phyloP scores from a whole-genome alignment of 495 filamentous ascomycete genomes.

The Eremomyces bilateralis region DNA sequence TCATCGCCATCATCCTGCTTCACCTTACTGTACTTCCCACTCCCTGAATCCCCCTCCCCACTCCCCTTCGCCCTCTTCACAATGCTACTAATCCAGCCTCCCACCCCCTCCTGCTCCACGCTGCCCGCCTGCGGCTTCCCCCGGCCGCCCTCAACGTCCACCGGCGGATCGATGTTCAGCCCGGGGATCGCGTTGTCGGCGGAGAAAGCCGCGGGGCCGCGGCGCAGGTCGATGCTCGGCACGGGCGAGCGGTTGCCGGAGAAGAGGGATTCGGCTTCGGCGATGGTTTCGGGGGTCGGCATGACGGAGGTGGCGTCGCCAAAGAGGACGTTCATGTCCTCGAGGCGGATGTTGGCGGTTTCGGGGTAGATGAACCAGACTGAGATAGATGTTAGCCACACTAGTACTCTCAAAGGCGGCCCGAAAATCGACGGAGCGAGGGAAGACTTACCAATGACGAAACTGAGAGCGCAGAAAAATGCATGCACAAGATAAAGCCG shows the following conservation, averaged over 20 bases:
- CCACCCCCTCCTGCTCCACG: constrained; percentile 30
- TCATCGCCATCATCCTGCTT: constrained; percentile 37
- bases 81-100: constrained; percentile 50
- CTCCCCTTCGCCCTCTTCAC: constrained; percentile 30
- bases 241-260: constrained; percentile 47
- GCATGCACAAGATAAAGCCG: constrained; percentile 85
- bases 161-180: constrained; percentile 50
- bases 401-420: constrained; percentile 2
- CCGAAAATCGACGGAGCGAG: too few species aligned
- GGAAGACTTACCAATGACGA: constrained; percentile 79
- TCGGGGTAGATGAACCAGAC: constrained; percentile 96
- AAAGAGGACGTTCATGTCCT: constrained; percentile 87
- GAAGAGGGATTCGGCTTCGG: constrained; percentile 56
- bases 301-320: constrained; percentile 70
- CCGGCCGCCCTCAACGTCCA: constrained; percentile 27
- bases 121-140: constrained; percentile 16
- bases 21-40: constrained; percentile 40
- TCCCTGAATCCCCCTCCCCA: constrained; percentile 22
- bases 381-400: constrained; percentile 19
- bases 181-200: constrained; percentile 44
- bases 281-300: constrained; percentile 44
- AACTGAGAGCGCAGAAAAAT: constrained; percentile 91
- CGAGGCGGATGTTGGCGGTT: constrained; percentile 79
- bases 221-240: constrained; percentile 51
- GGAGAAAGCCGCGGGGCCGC: constrained; percentile 22